Percentiles rank a stretch among this genome's conserved stretches.
Conservation (phyloP, 306 rosid species). For the Ziziphus jujuba region DNA sequence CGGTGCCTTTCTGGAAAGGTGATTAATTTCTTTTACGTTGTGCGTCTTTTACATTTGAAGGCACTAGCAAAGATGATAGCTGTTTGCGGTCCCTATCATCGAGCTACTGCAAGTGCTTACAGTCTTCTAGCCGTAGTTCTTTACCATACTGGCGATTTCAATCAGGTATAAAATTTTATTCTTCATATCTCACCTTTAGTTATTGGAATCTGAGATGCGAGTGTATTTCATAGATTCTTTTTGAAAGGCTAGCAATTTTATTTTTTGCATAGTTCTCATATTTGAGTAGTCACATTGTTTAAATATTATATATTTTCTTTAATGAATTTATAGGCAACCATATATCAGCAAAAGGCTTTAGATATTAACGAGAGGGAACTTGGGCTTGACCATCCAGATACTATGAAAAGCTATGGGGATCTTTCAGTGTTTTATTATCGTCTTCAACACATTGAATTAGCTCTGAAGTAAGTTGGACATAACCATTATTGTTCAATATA, state of each 20-base stretch:
- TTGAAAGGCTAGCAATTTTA: background rate
- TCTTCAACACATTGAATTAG: slow-evolving; percentile 90
- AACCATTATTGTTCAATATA: background rate
- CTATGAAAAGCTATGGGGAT: slow-evolving; percentile 99
- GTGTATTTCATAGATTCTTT: background rate
- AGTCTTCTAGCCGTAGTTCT: slow-evolving; percentile 98
- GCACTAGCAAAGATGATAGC: slow-evolving; percentile 90
- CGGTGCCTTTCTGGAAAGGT: background rate
- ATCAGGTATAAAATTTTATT: slow-evolving; percentile 58
- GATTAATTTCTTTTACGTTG: slow-evolving; percentile 18
- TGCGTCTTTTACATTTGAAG: slow-evolving; percentile 37
- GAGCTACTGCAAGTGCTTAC: slow-evolving; percentile 93
- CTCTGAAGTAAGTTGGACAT: slow-evolving; percentile 72
- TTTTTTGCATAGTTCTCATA: background rate
- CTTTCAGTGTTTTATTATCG: slow-evolving; percentile 96
- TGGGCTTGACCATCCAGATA: slow-evolving; percentile 98
- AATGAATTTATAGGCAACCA: slow-evolving; percentile 63
- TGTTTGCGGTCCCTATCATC: slow-evolving; percentile 94
- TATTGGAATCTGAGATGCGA: background rate
- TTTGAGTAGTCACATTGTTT: slow-evolving; percentile 1
- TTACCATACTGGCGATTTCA: slow-evolving; percentile 96
- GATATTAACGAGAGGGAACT: slow-evolving; percentile 95
- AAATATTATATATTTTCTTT: background rate
- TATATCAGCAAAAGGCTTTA: slow-evolving; percentile 95
- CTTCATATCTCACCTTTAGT: background rate